These are phyloP conservation scores for Ochetophila trinervis DNA, from an alignment of 306 rosid genomes.

Conservation along the genomic window DNA sequence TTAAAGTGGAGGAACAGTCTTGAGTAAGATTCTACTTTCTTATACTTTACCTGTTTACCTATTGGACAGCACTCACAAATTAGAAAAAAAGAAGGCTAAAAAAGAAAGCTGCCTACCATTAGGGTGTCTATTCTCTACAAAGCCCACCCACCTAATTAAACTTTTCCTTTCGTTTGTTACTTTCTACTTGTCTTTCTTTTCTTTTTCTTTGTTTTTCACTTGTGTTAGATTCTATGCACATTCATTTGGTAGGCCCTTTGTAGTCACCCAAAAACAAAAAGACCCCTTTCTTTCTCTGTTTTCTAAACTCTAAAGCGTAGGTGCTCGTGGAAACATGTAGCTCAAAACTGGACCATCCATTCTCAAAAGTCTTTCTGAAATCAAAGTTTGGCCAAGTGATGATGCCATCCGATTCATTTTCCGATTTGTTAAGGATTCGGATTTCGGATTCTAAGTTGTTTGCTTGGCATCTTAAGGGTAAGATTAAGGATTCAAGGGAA, in stretches of 20 bases:
- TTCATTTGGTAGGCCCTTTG: slow-evolving; percentile 21
- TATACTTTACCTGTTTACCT: slow-evolving; percentile 28
- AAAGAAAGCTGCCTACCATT: slow-evolving; percentile 58
- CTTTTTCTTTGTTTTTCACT: slow-evolving; percentile 26
- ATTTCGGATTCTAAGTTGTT: slow-evolving; percentile 9
- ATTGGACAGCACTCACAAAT: slow-evolving; percentile 47
- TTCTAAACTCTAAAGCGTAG: slow-evolving; percentile 19
- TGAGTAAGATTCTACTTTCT: slow-evolving; percentile 21
- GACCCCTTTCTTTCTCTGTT: slow-evolving; percentile 36
- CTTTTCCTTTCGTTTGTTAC: slow-evolving; percentile 20
- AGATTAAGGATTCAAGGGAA: not conserved
- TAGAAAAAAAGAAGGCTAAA: slow-evolving; percentile 40
- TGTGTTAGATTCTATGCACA: slow-evolving; percentile 33
- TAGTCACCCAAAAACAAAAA: slow-evolving; percentile 34
- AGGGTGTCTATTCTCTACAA: slow-evolving; percentile 53
- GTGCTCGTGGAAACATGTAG: slow-evolving; percentile 16
- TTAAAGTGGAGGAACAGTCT: not conserved
- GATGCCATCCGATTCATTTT: not conserved
- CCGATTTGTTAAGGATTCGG: slow-evolving; percentile 14
- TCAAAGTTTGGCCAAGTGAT: not conserved
- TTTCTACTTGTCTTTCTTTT: slow-evolving; percentile 31
- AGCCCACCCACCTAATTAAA: slow-evolving; percentile 39
- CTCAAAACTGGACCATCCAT: slow-evolving; percentile 10
- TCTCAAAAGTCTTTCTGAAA: slow-evolving; percentile 10
- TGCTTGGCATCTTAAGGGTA: slow-evolving; percentile 5